Base-by-base conservation (phyloP, 2,329 filamentous ascomycete species). In the Cytospora schulzeri region DNA sequence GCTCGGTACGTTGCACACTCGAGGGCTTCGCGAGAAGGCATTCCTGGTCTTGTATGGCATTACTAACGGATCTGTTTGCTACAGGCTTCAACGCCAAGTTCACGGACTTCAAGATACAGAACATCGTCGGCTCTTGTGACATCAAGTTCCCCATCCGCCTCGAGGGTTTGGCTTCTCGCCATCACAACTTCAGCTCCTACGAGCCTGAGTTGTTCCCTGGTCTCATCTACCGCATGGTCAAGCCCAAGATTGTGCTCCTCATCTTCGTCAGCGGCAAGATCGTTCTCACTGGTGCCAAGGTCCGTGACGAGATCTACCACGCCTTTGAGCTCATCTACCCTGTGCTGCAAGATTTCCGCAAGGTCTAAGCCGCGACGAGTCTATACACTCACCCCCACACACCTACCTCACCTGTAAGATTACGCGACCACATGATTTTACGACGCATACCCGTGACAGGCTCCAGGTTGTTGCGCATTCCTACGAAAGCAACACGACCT, bases 221-320 rank as follows among this genome's bases (percentile, higher is more conserved):
- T 87, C 89, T 99, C 60, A 99, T 99, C 81, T 99, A 99, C 81
- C 93, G 95, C 77, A 99, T 99, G 95, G 97, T 98, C 85, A 98
- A 98, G 85, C 95, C 95, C 24, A 98, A 98, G 88, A 97, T 98
- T 71, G 94, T 98, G 61, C 88, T 98, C 29, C 83, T 98, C 75
- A 97, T 99, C 78, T 98, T 98, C 82, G 94, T 98, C 73, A 95
- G 91, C 74, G 95, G 94, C 75, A 98, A 98, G 86, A 98, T 98
- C 68, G 95, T 98, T 73, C 85, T 98, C 76, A 98, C 95, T 51
- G 95, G 95, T 74, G 95, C 95, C 70, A 98, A 99, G 77, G 93
- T 98, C 69, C 91, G 95, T 72, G 95, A 99, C 79, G 95, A 98
- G 81, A 98, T 99, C 71, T 96, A 97, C 75, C 91, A 95, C 78